phyloP scores from a whole-genome alignment of 345 rosid species.

The Heritiera fomes region DNA sequence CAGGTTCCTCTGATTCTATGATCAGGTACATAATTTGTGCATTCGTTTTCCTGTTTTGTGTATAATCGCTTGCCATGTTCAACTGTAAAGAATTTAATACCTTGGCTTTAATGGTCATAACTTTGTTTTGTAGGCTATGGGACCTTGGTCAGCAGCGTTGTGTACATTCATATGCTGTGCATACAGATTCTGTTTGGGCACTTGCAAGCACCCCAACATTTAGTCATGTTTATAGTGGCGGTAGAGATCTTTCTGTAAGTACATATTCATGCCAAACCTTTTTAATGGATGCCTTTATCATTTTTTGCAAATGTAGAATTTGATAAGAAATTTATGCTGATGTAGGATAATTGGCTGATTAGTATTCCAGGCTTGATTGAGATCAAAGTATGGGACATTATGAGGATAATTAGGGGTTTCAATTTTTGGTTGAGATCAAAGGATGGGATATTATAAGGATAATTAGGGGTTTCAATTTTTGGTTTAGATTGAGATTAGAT shows the following conservation, averaged over 20 bases:
- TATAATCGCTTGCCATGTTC: conserved; percentile 15
- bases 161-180: conserved; percentile 98
- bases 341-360: background rate
- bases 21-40: conserved; percentile 64
- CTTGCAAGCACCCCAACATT: conserved; percentile 95
- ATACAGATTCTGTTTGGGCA: conserved; percentile 99
- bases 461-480: background rate
- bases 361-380: background rate
- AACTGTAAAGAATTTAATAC: conserved; percentile 16
- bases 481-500: background rate
- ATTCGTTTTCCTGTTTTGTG: conserved; percentile 10
- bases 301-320: conserved; percentile 9
- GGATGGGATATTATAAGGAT: too few species aligned
- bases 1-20: conserved; percentile 99
- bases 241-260: conserved; percentile 98
- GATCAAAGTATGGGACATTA: background rate
- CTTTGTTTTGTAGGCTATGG: conserved; percentile 67
- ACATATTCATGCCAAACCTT: conserved; percentile 13
- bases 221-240: conserved; percentile 98
- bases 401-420: background rate
- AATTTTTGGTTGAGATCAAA: background rate
- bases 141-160: conserved; percentile 99
- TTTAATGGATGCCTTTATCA: conserved; percentile 1
- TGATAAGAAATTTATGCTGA: background rate
- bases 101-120: conserved; percentile 31